Evolutionary conservation across 2,329 filamentous ascomycete species (phyloP).

Genomic region (Cordyceps cicadae): DNA sequence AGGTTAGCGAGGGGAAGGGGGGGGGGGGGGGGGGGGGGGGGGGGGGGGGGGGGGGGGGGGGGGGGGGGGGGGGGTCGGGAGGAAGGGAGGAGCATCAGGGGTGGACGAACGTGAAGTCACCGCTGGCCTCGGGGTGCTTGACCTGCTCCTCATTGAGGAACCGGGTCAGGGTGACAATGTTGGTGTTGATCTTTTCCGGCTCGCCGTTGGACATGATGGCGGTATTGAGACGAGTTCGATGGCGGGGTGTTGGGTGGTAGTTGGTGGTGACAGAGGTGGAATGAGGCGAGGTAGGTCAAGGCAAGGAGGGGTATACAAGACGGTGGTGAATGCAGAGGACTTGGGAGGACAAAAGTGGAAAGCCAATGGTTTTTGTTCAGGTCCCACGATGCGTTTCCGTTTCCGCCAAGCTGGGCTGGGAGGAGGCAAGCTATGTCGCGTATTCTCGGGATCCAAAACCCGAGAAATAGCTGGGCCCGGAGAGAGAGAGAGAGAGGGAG

Average conservation of each 20-base stretch:
- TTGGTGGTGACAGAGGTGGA: conserved; percentile 8
- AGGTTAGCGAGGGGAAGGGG: neutral
- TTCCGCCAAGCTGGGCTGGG: neutral
- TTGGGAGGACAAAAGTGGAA: conserved; percentile 1
- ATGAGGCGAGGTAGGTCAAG: conserved; percentile 9
- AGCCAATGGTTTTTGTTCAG: conserved; percentile 7
- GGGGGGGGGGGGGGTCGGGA: no score
- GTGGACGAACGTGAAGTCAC: conserved; percentile 84
- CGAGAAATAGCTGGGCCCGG: conserved; percentile 8
- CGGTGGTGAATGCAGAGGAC: neutral
- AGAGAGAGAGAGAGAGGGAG: no score
- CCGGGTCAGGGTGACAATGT: conserved; percentile 90
- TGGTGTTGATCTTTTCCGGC: conserved; percentile 81
- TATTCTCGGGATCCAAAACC: conserved; percentile 13
- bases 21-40: no score
- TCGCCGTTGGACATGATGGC: conserved; percentile 34
- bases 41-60: no score
- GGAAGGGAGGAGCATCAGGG: no score
- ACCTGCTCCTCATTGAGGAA: conserved; percentile 94
- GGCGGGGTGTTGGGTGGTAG: conserved; percentile 13
- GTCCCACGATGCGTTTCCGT: conserved; percentile 9
- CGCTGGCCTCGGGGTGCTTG: conserved; percentile 89
- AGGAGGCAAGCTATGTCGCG: neutral
- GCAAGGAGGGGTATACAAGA: conserved; percentile 12
- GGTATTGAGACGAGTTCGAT: conserved; percentile 15